Conservation (phyloP, 2,329 filamentous ascomycete species). For the Aspergillus sp. region DNA sequence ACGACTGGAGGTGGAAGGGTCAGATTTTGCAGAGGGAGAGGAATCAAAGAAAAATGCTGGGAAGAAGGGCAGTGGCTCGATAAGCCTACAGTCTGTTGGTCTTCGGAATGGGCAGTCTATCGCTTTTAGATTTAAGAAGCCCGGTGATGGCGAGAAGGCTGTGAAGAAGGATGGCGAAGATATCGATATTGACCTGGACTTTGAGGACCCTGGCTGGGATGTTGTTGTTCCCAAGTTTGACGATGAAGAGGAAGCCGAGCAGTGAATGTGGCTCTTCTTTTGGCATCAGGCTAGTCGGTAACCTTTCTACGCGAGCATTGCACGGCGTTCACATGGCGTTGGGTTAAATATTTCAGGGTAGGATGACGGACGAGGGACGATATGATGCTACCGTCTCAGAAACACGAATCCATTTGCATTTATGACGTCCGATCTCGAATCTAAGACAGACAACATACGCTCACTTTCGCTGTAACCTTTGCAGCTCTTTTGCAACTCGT, state of each 20-base stretch:
- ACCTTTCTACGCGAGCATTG: neutral
- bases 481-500: too few relatives aligned
- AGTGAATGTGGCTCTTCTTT: neutral
- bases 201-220: conserved; percentile 31
- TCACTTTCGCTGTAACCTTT: too few relatives aligned
- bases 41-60: conserved; percentile 10
- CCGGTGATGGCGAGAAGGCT: conserved; percentile 3
- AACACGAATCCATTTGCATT: too few relatives aligned
- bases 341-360: neutral
- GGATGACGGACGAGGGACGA: neutral
- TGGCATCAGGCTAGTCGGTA: neutral
- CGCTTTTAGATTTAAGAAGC: conserved; percentile 30
- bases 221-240: conserved; percentile 29
- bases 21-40: conserved; percentile 19
- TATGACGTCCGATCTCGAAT: neutral
- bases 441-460: neutral
- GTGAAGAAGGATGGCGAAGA: conserved; percentile 10
- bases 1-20: conserved; percentile 29
- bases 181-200: conserved; percentile 18
- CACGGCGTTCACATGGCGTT: neutral
- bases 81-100: conserved; percentile 21
- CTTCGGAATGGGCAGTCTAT: conserved; percentile 25
- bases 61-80: conserved; percentile 18
- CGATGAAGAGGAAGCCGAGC: conserved; percentile 23
- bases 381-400: neutral